Evolutionary conservation across 495 filamentous ascomycete genomes (phyloP).

Genomic region (Wilcoxina mikolae): DNA sequence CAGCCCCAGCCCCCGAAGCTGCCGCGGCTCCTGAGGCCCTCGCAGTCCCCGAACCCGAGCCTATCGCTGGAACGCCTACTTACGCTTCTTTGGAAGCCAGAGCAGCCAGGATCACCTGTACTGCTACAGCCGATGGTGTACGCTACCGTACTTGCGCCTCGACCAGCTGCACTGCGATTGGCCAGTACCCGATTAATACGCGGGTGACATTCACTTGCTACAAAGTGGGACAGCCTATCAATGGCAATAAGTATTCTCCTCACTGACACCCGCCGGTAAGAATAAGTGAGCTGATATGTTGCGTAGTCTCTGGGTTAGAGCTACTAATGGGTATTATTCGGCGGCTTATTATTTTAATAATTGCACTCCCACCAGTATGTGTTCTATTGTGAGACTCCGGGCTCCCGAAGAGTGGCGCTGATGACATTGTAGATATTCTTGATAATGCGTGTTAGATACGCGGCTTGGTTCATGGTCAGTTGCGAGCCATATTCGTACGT

Average conservation of each 20-base stretch:
- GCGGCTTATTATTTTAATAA: not conserved
- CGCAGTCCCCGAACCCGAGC: not conserved
- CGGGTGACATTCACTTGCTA: not conserved
- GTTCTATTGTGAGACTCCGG: no score
- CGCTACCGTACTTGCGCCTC: not conserved
- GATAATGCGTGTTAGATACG: no score
- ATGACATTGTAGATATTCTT: no score
- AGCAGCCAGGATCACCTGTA: not conserved
- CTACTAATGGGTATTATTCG: not conserved
- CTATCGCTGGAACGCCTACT: not conserved
- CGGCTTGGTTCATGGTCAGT: no score
- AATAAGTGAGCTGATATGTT: not conserved
- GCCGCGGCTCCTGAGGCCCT: not conserved
- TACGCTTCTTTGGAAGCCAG: not conserved
- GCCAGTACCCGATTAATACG: constrained; percentile 29
- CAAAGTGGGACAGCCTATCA: not conserved
- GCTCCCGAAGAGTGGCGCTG: no score
- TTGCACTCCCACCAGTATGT: not conserved
- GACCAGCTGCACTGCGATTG: constrained; percentile 33
- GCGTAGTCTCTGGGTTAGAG: not conserved
- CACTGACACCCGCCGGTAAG: no score
- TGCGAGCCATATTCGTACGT: no score
- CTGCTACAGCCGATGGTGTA: not conserved
- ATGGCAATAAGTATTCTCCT: not conserved
- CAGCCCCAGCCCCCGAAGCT: not conserved